Percentiles rank a stretch among this genome's conserved stretches.
Conservation (phyloP, 2,329 filamentous ascomycete genomes). For the Ceratocystis cubensis region DNA sequence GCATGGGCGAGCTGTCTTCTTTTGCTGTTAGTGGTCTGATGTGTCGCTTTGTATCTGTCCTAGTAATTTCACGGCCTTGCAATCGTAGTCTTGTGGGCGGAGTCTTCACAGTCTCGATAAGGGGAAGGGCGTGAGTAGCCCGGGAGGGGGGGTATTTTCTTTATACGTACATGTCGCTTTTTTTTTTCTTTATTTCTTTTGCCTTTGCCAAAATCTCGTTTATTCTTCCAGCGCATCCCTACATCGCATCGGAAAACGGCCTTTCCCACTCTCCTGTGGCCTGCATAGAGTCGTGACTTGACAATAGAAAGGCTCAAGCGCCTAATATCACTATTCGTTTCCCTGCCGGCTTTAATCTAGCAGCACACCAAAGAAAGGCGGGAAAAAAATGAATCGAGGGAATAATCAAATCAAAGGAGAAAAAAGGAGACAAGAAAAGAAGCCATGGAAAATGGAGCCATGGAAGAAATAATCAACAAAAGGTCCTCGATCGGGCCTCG, state of each 20-base stretch:
- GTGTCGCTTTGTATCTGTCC: neutral
- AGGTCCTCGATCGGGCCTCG: neutral
- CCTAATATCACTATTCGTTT: neutral
- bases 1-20: neutral
- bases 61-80: neutral
- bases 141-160: too few relatives aligned
- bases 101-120: neutral
- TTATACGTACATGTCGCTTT: too few relatives aligned
- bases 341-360: neutral
- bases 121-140: neutral
- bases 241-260: too few relatives aligned
- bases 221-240: too few relatives aligned
- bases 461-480: slow-evolving; percentile 11
- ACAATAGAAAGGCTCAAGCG: neutral
- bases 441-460: slow-evolving; percentile 1
- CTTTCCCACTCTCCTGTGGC: neutral
- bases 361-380: neutral
- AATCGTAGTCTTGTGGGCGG: neutral
- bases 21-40: neutral
- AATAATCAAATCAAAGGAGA: neutral
- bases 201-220: too few relatives aligned
- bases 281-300: neutral
- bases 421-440: slow-evolving; percentile 12
- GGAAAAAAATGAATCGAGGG: neutral
- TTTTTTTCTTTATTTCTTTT: too few relatives aligned